These are phyloP conservation scores for Epichloe bromicola DNA, from an alignment of 2,329 filamentous ascomycete genomes.

Conservation along the genomic window DNA sequence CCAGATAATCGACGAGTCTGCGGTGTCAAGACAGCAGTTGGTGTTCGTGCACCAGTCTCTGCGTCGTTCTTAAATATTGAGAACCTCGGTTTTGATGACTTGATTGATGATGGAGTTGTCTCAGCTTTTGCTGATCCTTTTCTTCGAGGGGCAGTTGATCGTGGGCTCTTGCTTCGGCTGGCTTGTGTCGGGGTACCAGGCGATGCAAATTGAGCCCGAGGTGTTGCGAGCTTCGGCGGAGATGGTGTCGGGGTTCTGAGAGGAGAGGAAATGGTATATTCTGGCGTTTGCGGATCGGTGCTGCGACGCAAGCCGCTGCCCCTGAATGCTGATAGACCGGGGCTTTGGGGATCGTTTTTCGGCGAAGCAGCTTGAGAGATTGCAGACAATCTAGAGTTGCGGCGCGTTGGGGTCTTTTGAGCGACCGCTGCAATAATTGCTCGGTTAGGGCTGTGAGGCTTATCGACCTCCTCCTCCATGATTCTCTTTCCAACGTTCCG, in stretches of 20 bases:
- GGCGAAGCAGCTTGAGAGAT: constrained; percentile 19
- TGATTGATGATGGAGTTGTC: constrained; percentile 9
- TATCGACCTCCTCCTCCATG: constrained; percentile 45
- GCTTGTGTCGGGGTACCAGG: not conserved
- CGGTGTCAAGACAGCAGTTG: constrained; percentile 46
- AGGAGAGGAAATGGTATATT: constrained; percentile 6
- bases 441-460: constrained; percentile 31
- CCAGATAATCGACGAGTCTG: constrained; percentile 45
- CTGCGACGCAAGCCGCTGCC: constrained; percentile 37
- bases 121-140: constrained; percentile 4
- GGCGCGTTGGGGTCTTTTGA: constrained; percentile 11
- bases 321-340: constrained; percentile 40
- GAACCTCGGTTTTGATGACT: constrained; percentile 15
- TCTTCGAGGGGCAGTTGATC: constrained; percentile 8
- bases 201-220: constrained; percentile 2
- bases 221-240: constrained; percentile 14
- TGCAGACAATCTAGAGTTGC: constrained; percentile 6
- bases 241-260: constrained; percentile 11
- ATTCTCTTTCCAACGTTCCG: constrained; percentile 35
- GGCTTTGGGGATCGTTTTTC: constrained; percentile 31
- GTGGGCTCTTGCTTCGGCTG: constrained; percentile 6
- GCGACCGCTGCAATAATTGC: constrained; percentile 17
- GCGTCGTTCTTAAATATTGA: constrained; percentile 41
- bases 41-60: constrained; percentile 43
- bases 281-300: constrained; percentile 20